Conservation (phyloP, 805 yeast genomes). For the baker's yeast (Saccharomyces cerevisiae) region DNA sequence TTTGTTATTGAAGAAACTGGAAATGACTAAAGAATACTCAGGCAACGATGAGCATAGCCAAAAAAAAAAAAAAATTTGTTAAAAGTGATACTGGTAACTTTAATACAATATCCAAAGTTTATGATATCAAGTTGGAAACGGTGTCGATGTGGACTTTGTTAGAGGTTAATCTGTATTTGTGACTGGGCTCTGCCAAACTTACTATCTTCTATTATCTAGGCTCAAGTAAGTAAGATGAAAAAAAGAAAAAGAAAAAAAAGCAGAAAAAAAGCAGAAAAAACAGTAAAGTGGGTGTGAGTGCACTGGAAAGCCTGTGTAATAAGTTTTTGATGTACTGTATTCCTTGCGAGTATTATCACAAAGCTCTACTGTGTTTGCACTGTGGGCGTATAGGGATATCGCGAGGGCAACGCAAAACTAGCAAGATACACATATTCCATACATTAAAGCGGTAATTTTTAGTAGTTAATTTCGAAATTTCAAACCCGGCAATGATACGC, state of each 20-base stretch:
- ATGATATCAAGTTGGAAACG: background rate
- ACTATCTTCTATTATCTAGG: background rate
- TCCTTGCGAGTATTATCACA: background rate
- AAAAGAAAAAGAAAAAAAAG: background rate
- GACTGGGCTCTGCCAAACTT: background rate
- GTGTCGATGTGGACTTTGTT: background rate
- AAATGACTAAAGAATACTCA: background rate
- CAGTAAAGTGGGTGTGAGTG: background rate
- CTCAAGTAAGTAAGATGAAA: background rate
- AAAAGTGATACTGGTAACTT: background rate
- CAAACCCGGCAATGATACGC: background rate
- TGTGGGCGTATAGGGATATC: background rate
- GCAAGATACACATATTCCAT: background rate
- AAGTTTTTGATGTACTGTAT: background rate
- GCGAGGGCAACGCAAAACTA: background rate
- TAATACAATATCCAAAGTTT: background rate
- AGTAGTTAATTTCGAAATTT: background rate
- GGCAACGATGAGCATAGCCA: background rate
- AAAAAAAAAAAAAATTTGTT: background rate
- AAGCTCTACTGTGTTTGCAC: background rate
- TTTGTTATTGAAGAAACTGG: background rate
- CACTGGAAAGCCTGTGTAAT: background rate
- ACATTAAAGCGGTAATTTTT: background rate
- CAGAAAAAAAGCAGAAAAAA: background rate
- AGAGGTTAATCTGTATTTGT: background rate